Percentiles rank a stretch among this genome's conserved stretches.
These are phyloP conservation scores for Alternaria gansuensis DNA, from an alignment of 2,329 filamentous ascomycete genomes.

Conservation along the genomic window DNA sequence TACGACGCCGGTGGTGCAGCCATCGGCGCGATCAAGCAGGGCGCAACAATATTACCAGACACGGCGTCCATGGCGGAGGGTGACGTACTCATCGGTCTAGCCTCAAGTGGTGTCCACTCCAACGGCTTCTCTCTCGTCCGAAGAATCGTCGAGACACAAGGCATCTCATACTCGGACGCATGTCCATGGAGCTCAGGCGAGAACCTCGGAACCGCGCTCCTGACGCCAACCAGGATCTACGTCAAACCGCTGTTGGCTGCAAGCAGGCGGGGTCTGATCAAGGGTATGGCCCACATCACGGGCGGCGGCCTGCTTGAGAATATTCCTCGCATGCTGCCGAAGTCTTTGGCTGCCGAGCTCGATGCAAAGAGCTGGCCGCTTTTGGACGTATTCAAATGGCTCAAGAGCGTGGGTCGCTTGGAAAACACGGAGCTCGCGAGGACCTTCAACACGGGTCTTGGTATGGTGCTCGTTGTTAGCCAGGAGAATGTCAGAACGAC, in stretches of 20 bases:
- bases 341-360: constrained; percentile 79
- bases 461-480: constrained; percentile 88
- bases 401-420: constrained; percentile 77
- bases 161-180: constrained; percentile 73
- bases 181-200: constrained; percentile 77
- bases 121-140: constrained; percentile 98
- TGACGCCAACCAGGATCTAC: constrained; percentile 94
- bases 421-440: constrained; percentile 81
- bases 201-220: constrained; percentile 76
- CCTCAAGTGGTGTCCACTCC: constrained; percentile 88
- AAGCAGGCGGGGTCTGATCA: constrained; percentile 70
- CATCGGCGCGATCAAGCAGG: constrained; percentile 78
- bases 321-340: constrained; percentile 89
- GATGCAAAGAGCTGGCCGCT: constrained; percentile 79
- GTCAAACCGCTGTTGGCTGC: constrained; percentile 80
- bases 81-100: constrained; percentile 85
- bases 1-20: constrained; percentile 94
- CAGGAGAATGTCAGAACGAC: constrained; percentile 70
- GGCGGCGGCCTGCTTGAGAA: constrained; percentile 94
- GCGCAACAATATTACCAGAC: constrained; percentile 74
- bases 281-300: constrained; percentile 96
- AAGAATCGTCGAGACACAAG: constrained; percentile 79
- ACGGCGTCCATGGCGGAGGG: constrained; percentile 78
- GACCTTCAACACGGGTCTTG: constrained; percentile 93
- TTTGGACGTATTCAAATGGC: constrained; percentile 84